Evolutionary conservation across 495 filamentous ascomycete species (phyloP), one percentile per base, ranked within the genome.

Genomic region (Penicillium bovifimosum): DNA sequence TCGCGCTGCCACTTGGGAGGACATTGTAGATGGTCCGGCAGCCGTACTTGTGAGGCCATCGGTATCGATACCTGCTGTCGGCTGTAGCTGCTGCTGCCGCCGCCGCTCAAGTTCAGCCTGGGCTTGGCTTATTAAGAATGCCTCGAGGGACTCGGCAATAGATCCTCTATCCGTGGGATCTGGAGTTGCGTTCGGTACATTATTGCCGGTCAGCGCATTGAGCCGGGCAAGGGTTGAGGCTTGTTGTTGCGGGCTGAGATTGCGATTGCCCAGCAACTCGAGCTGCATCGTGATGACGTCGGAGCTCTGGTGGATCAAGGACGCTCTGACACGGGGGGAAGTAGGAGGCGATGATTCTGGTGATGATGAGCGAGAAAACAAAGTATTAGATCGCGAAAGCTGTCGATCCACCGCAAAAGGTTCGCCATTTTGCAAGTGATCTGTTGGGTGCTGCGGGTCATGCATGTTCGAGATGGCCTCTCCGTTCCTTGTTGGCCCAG

Each of bases 281-380:
- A 77, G 47, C 41, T 77, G 72, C 74, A 76, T 77, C 5, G 74
- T 76, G 47, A 76, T 75, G n/a, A 75, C 63, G 47, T 76, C 72
- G 5, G 74, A 69, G 38, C 71, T 70, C 28, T 75, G 71, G 49
- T 76, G 72, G 18, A 76, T 70, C 34, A 77, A 57, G 1, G 73
- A 76, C 13, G 74, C 73, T 20, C 74, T 63, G 18, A 77, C 67
- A 8, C 63, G 73, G 45, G 74, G 74, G 11, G 74, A 77, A n/a
- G 65, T 68, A 24, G 68, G 69, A 1, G 72, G 73, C n/a, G 73
- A 74, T 13, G 67, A 69, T 38, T 65, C 68, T 18, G 74, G 67
- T 33, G 71, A 75, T 28, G 67, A 69, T 28, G 69, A 63, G 6
- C 56, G 73, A 41, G 74, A 75, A 28, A 72, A 73, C 0, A 75